Evolutionary conservation across 805 yeast species (phyloP), one percentile per base, ranked within the genome.

Genomic region (Wickerhamomyces queroliae): DNA sequence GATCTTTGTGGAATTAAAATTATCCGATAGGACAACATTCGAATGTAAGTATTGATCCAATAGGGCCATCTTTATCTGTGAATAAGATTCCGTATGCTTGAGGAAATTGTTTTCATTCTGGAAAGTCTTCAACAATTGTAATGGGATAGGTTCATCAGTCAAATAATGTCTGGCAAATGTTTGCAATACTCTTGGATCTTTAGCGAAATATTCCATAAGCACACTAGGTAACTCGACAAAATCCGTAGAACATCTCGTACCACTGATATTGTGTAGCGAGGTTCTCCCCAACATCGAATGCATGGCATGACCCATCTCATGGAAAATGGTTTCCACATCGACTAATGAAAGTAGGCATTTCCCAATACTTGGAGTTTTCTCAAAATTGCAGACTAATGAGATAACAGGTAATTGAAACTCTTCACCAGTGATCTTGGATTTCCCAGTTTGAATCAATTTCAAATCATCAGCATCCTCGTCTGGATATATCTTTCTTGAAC

Each of bases 271-370:
- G 58, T 93, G 99, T 38, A 91, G 64, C 32, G 81, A 71, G 0
- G 99, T 93, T 45, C 91, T 73, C 0, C 98, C 99, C 17, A 93
- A 64, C 96, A 93, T 91, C 3, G 97, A 87, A 59, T 93, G 99
- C 77, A 93, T 84, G 1, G 98, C 98, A 61, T 93, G 99, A 1
- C 99, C 99, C 96, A 93, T 89, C 62, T 93, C 99, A 62, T 93
- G 99, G 66, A 93, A 93, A 16, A 93, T 65, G 0, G 99, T 93
- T 52, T 91, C 96, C 17, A 91, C 89, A 53, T 93, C 98, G 41
- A 72, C 75, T 41, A 86, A 68, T 11, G 81, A 69, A 29, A 91
- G 62, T 16, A 85, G 64, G 23, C 90, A 80, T 18, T 76, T 73
- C 9, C 62, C 59, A n/a, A 55, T 50, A 23, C 62, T 69, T 3